Percentiles rank a stretch among this genome's conserved stretches.
Evolutionary conservation across 345 rosid species (phyloP).

Genomic region (Excoecaria cochinchinensis): DNA sequence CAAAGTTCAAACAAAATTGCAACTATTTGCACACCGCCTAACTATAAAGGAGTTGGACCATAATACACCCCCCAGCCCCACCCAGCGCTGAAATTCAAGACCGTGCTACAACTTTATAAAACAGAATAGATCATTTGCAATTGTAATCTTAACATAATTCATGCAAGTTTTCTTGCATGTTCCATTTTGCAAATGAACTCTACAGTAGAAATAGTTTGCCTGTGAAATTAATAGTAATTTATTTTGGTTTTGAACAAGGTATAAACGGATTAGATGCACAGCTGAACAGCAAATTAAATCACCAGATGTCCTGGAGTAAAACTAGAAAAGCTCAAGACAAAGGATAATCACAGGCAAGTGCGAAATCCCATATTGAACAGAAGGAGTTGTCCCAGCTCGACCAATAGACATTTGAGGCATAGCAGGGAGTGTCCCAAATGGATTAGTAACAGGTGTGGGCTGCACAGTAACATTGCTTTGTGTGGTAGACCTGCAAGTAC

Average conservation of each 20-base stretch:
- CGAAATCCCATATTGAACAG: slow-evolving; percentile 89
- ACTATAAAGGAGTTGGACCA: too few relatives aligned
- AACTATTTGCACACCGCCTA: background rate
- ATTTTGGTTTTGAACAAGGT: background rate
- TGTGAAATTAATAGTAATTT: background rate
- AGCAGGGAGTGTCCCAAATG: slow-evolving; percentile 90
- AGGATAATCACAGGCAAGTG: slow-evolving; percentile 70
- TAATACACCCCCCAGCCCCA: too few relatives aligned
- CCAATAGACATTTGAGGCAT: slow-evolving; percentile 84
- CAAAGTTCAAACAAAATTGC: background rate
- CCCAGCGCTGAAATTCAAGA: too few relatives aligned
- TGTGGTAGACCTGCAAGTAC: slow-evolving; percentile 47
- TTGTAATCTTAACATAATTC: background rate
- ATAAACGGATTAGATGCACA: background rate
- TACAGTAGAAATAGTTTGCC: background rate
- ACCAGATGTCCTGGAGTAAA: background rate
- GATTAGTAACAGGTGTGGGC: slow-evolving; percentile 56
- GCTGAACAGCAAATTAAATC: background rate
- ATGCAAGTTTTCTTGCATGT: background rate
- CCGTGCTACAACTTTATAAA: background rate
- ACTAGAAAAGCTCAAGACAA: slow-evolving; percentile 11
- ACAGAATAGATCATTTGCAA: background rate
- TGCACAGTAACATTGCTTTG: slow-evolving; percentile 50
- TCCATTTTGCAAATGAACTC: background rate
- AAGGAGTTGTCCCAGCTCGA: slow-evolving; percentile 67